These are phyloP conservation scores for Fusarium compactum DNA, from an alignment of 2,329 filamentous ascomycete genomes.

Conservation along the genomic window DNA sequence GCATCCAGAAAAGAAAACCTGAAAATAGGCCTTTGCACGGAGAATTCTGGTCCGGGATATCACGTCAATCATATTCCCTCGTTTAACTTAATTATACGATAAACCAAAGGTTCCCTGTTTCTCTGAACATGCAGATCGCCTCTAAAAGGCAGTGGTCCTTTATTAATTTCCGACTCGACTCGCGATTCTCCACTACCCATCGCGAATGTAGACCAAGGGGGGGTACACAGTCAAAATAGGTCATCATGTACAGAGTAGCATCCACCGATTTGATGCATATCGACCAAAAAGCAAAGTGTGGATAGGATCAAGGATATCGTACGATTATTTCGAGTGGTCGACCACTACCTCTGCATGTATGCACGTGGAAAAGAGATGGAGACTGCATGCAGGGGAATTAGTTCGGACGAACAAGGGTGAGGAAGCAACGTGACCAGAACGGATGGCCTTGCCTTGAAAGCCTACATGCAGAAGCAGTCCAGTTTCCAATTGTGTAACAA, in stretches of 20 bases:
- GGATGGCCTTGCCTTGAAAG: not conserved
- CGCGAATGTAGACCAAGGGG: not conserved
- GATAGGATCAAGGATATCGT: constrained; percentile 15
- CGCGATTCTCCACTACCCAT: constrained; percentile 16
- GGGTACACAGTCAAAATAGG: not conserved
- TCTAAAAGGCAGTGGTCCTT: constrained; percentile 22
- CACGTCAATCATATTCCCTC: not conserved
- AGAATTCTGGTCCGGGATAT: constrained; percentile 27
- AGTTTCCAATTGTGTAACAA: not conserved
- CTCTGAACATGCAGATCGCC: constrained; percentile 10
- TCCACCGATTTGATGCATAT: not conserved
- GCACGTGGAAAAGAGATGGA: constrained; percentile 28
- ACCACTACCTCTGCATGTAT: constrained; percentile 11
- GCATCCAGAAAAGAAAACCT: not conserved
- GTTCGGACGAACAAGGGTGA: constrained; percentile 28
- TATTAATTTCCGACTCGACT: constrained; percentile 34
- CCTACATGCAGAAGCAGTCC: not conserved
- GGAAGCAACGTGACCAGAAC: constrained; percentile 13
- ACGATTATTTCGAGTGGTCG: constrained; percentile 21
- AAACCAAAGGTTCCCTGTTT: constrained; percentile 4
- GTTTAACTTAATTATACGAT: not conserved
- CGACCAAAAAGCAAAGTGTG: not conserved
- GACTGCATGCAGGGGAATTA: constrained; percentile 4
- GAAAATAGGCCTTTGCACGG: constrained; percentile 10
- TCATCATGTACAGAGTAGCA: not conserved